Evolutionary conservation across 2,329 filamentous ascomycete genomes (phyloP), one percentile per base, ranked within the genome.

Genomic region (Penicillium aurantiogriseum): DNA sequence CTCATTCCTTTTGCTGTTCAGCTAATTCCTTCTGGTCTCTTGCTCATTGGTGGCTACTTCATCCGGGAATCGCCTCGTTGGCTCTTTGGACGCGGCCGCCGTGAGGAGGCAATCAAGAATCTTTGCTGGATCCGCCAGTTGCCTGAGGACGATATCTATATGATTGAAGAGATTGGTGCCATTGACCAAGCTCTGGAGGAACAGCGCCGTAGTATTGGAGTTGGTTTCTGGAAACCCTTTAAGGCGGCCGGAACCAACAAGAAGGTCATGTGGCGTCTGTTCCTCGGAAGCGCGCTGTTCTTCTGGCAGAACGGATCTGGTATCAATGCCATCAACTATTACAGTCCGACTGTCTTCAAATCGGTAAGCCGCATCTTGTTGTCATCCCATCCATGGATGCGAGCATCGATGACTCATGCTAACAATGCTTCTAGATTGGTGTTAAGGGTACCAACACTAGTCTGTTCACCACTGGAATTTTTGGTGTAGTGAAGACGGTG

Each of bases 311-410:
- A 93, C 66, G 87, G 87, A 49, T 81, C 78, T 3, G 89, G 89
- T 2, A 91, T 91, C 77, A 91, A 91, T 64, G 88, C 88, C 21
- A 87, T 90, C 77, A 91, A 91, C 77, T 91, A 91, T 76, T 90
- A 88, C 73, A 81, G 79, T 1, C 88, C 88, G 0, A 88, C 83
- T 0, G 83, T 91, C 10, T 90, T 91, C 79, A 81, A 81, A 39
- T 56, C 51, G 49, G 63, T 66, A 33, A 58, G 63, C 40, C 2
- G 10, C 11, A 38, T 21, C 21, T 31, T n/a, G 5, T 21, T 13
- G 11, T 8, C 3, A 23, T 23, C 5, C 8, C 11, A 33, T 33
- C 11, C 11, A 6, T 15, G 31, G 31, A 44, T 11, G 15, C 23
- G 7, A 6, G 13, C 27, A 9, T 48, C 49, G 46, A 60, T 23